Base-by-base conservation (phyloP, 306 rosid species). In the Dryas octopetala region DNA sequence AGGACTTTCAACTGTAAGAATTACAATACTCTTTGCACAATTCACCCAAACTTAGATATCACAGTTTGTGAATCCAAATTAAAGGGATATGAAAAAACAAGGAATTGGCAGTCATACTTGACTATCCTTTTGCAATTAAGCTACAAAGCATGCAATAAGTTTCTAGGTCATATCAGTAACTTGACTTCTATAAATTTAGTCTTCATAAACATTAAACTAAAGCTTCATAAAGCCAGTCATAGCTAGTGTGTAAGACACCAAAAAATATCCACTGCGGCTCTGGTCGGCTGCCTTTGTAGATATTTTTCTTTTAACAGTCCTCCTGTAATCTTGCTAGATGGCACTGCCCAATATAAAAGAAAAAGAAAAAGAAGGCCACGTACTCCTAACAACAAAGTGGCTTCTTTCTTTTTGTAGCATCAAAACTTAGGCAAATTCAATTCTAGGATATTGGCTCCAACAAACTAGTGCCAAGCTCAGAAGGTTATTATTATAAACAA, bases 261-360 rank as follows among this genome's bases (percentile, higher is more conserved):
- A 55, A 53, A 71, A 55, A 17, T 71, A 58, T 65, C 65, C 19
- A 71, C 17, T 11, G 66, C 75, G 43, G 53, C 75, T 57, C 57
- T 44, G 65, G 75, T 71, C 75, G 23, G 53, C 54, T 71, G 47
- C 16, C 14, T 72, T 45, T 28, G 53, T 52, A 47, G 64, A 70
- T 47, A 76, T 17, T 13, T n/a, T 28, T n/a, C 47, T 57, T 57
- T 74, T 70, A 41, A 66, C 51, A 47, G 26, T 16, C 41, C 9
- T 8, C 66, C 40, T 32, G 38, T 2, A 19, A 19, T 17, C 16
- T 16, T 32, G 23, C 60, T 5, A 53, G 0, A 5, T 53, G 59
- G 59, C 26, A 57, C 62, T 13, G 66, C 46, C 66, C 46, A 61
- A 61, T 58, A 4, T 32, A 58, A 58, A 23, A 74, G 40, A 14